These are phyloP conservation scores for Favolaschia claudopus DNA, from an alignment of 768 basidiomycete genomes.

Conservation along the genomic window DNA sequence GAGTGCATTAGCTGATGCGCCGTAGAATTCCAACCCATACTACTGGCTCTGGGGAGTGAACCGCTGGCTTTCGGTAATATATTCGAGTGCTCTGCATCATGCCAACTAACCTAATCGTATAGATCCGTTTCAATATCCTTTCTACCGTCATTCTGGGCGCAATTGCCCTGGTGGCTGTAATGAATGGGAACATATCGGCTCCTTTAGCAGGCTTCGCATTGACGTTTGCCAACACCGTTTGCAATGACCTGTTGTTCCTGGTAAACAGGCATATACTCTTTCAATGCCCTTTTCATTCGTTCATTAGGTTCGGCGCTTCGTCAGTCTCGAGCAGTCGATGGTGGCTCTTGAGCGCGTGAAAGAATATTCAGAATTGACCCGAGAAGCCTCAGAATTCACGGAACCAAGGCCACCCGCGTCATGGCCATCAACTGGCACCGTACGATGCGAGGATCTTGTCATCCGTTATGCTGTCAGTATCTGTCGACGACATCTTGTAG, in stretches of 20 bases:
- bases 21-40: constrained; percentile 69
- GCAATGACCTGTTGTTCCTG: constrained; percentile 73
- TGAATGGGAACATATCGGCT: constrained; percentile 77
- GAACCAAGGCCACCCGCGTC: constrained; percentile 83
- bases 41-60: constrained; percentile 97
- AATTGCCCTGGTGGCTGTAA: constrained; percentile 70
- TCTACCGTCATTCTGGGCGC: constrained; percentile 77
- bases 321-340: constrained; percentile 92
- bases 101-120: neutral
- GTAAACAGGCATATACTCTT: constrained; percentile 39
- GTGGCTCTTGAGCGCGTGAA: constrained; percentile 90
- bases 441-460: constrained; percentile 77
- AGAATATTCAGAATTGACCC: constrained; percentile 83
- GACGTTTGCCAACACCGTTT: constrained; percentile 82
- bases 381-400: constrained; percentile 84
- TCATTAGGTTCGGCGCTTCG: constrained; percentile 74
- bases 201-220: constrained; percentile 88
- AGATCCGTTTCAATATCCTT: constrained; percentile 78
- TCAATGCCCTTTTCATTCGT: neutral
- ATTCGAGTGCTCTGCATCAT: neutral
- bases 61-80: constrained; percentile 87
- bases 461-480: constrained; percentile 78
- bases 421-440: constrained; percentile 79
- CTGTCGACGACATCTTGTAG: neutral
- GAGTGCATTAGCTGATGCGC: neutral